Evolutionary conservation across 257 asterid species (phyloP).

Genomic region (Gentiana macrophylla): DNA sequence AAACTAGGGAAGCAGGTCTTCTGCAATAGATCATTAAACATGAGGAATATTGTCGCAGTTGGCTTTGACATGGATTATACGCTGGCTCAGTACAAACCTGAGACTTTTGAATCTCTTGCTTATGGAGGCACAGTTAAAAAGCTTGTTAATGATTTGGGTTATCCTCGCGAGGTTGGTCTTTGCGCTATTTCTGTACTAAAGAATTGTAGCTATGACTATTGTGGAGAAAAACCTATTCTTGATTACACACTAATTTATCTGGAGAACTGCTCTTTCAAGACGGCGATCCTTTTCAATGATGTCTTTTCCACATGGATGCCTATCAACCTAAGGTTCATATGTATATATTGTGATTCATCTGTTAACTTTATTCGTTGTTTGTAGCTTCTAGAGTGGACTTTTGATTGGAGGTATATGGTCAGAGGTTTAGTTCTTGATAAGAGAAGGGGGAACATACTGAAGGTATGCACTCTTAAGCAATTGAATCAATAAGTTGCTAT

Average conservation of each 20-base stretch:
- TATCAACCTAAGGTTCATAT: background rate
- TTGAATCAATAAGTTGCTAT: background rate
- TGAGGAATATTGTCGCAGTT: slow-evolving; percentile 81
- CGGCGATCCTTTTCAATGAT: too few species aligned
- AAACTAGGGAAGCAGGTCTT: slow-evolving; percentile 69
- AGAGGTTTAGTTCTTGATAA: slow-evolving; percentile 95
- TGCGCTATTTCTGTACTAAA: slow-evolving; percentile 1
- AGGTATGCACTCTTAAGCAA: slow-evolving; percentile 38
- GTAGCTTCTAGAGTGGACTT: slow-evolving; percentile 76
- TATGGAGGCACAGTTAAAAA: slow-evolving; percentile 84
- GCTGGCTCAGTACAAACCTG: slow-evolving; percentile 84
- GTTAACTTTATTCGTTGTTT: slow-evolving; percentile 20
- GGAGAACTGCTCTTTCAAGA: background rate
- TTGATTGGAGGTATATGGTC: slow-evolving; percentile 97
- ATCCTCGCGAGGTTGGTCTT: slow-evolving; percentile 71
- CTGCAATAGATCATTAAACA: slow-evolving; percentile 92
- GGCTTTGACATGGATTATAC: slow-evolving; percentile 99
- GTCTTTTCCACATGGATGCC: background rate
- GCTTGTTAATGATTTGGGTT: slow-evolving; percentile 80
- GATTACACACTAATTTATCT: background rate
- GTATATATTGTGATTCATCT: slow-evolving; percentile 9
- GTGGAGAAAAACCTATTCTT: background rate
- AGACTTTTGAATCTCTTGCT: slow-evolving; percentile 93
- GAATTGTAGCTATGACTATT: background rate
- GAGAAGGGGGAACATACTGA: slow-evolving; percentile 87